These are phyloP conservation scores for Phaeolepiota aurea DNA, from an alignment of 768 basidiomycete species.

Conservation along the genomic window DNA sequence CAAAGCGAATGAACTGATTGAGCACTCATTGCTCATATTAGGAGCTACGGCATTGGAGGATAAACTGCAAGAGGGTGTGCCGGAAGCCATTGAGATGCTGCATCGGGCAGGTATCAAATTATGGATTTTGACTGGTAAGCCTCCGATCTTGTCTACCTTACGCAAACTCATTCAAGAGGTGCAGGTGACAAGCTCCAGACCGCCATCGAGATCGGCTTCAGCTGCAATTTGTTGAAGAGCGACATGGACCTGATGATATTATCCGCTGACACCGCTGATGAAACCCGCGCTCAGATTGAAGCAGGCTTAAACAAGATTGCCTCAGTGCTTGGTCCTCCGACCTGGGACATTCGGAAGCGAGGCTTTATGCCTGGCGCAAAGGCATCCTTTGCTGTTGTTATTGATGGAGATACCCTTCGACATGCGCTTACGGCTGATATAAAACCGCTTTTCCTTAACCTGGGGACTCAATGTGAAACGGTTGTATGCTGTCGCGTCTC, in stretches of 20 bases:
- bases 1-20: conserved; percentile 75
- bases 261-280: conserved; percentile 71
- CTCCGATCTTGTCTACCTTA: too few relatives aligned
- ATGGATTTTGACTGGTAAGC: conserved; percentile 89
- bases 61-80: conserved; percentile 94
- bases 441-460: conserved; percentile 81
- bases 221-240: conserved; percentile 88
- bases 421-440: conserved; percentile 71
- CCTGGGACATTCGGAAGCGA: conserved; percentile 47
- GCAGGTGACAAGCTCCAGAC: conserved; percentile 95
- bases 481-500: conserved; percentile 98
- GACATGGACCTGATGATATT: conserved; percentile 98
- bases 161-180: not conserved
- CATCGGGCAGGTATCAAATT: conserved; percentile 94
- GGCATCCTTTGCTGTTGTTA: conserved; percentile 87
- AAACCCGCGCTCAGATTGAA: conserved; percentile 80
- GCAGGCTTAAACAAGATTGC: conserved; percentile 93
- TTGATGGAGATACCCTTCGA: conserved; percentile 89
- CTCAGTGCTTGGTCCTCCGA: conserved; percentile 72
- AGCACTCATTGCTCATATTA: conserved; percentile 75
- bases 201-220: conserved; percentile 96
- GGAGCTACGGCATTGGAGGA: conserved; percentile 97
- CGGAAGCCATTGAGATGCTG: conserved; percentile 88
- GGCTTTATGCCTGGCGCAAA: conserved; percentile 61
- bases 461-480: conserved; percentile 94